Evolutionary conservation across 148 eudicot species (phyloP).

Genomic region (Talinum fruticosum): DNA sequence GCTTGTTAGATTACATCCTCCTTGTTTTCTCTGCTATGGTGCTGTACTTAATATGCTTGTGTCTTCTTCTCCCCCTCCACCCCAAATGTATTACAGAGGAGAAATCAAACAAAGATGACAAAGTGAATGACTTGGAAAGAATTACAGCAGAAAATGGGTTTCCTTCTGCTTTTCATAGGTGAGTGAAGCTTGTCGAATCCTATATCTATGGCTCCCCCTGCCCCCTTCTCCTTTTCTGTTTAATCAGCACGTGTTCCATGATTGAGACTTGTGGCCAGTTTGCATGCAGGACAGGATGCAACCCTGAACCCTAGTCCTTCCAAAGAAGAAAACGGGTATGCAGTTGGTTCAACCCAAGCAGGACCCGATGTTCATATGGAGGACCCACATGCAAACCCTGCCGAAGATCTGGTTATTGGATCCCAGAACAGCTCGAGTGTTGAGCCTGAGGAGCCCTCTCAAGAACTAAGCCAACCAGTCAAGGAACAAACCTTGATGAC

Average conservation of each 20-base stretch:
- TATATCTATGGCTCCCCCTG: neutral
- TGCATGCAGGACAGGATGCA: constrained; percentile 15
- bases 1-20: neutral
- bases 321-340: constrained; percentile 21
- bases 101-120: constrained; percentile 11
- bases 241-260: neutral
- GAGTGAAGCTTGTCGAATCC: constrained; percentile 1
- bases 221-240: neutral
- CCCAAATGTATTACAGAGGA: constrained; percentile 12
- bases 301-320: constrained; percentile 11
- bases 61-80: neutral
- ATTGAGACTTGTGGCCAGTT: constrained; percentile 5
- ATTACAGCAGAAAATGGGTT: constrained; percentile 28
- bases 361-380: constrained; percentile 17
- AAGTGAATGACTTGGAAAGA: constrained; percentile 11
- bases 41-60: neutral
- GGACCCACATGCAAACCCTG: constrained; percentile 9
- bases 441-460: constrained; percentile 22
- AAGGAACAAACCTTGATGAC: constrained; percentile 3
- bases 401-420: constrained; percentile 18
- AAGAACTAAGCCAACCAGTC: constrained; percentile 19
- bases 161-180: constrained; percentile 22
- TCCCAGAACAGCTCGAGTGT: constrained; percentile 36
- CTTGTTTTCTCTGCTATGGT: neutral
- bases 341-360: constrained; percentile 20